These are phyloP conservation scores for Magnaporthales sp. DNA, from an alignment of 2,329 filamentous ascomycete species.

Conservation along the genomic window DNA sequence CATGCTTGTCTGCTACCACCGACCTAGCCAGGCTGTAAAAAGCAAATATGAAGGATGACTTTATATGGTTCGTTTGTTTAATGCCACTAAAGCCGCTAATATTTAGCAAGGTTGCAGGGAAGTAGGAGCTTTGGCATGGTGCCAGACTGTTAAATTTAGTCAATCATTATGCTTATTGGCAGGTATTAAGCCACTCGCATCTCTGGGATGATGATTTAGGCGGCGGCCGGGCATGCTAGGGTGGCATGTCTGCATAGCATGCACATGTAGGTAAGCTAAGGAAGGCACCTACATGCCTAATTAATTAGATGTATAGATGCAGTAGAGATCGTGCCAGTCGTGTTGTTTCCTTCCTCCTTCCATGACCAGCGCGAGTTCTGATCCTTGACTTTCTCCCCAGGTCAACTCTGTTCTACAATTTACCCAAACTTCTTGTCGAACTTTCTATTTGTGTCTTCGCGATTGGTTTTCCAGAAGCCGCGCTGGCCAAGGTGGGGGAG, in stretches of 20 bases:
- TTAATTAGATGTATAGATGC: not conserved
- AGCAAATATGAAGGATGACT: too few species aligned
- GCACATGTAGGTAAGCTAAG: not conserved
- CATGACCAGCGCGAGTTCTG: not conserved
- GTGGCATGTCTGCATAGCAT: too few species aligned
- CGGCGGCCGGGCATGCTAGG: not conserved
- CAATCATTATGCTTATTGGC: not conserved
- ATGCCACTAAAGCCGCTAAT: not conserved
- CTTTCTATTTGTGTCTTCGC: not conserved
- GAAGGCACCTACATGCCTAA: not conserved
- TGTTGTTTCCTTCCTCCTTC: not conserved
- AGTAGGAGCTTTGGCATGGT: not conserved
- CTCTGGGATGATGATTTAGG: slow-evolving; percentile 1
- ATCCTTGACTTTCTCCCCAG: not conserved
- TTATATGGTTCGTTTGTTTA: not conserved
- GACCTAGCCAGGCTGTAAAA: not conserved
- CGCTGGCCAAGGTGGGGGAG: not conserved
- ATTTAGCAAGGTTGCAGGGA: not conserved
- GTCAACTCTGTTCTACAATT: not conserved
- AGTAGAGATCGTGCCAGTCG: not conserved
- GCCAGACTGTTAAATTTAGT: not conserved
- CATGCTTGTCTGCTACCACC: not conserved
- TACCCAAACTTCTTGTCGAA: not conserved
- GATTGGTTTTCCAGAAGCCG: not conserved
- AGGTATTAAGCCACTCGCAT: not conserved